phyloP scores from a whole-genome alignment of 148 eudicot genomes.

The Amaranthus palmeri region DNA sequence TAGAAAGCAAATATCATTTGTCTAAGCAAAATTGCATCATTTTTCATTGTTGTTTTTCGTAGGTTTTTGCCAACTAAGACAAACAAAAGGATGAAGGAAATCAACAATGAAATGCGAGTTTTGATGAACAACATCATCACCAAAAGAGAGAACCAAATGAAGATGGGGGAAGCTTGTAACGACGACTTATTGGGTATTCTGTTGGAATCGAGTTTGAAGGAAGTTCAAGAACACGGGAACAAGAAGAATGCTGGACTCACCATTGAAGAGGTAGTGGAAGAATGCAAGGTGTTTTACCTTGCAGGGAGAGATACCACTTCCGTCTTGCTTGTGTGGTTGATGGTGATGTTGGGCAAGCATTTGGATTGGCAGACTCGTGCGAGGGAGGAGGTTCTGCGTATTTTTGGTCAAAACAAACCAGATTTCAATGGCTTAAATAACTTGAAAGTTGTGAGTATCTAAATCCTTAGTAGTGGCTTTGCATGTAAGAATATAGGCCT shows the following conservation, averaged over 20 bases:
- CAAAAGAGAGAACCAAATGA: slow-evolving; percentile 30
- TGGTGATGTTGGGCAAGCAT: slow-evolving; percentile 28
- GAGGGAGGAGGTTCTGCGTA: slow-evolving; percentile 29
- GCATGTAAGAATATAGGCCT: background rate
- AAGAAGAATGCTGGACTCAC: slow-evolving; percentile 29
- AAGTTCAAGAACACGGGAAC: slow-evolving; percentile 24
- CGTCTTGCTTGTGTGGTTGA: slow-evolving; percentile 25
- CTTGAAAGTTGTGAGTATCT: slow-evolving; percentile 28
- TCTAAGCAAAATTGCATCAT: background rate
- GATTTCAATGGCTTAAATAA: slow-evolving; percentile 27
- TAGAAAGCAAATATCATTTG: too few relatives aligned
- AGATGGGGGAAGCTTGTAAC: slow-evolving; percentile 22
- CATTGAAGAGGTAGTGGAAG: slow-evolving; percentile 29
- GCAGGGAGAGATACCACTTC: slow-evolving; percentile 38
- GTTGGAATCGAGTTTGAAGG: slow-evolving; percentile 29
- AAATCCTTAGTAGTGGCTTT: background rate
- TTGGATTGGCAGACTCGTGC: slow-evolving; percentile 34
- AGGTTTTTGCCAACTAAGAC: slow-evolving; percentile 36
- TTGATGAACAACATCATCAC: slow-evolving; percentile 24
- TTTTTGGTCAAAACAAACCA: slow-evolving; percentile 29
- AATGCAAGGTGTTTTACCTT: slow-evolving; percentile 32
- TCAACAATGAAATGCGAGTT: slow-evolving; percentile 25
- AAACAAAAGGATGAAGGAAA: slow-evolving; percentile 31
- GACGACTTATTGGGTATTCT: slow-evolving; percentile 30
- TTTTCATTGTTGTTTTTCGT: background rate